phyloP scores from a whole-genome alignment of 805 yeast species.

The Kluyveromyces siamensis region DNA sequence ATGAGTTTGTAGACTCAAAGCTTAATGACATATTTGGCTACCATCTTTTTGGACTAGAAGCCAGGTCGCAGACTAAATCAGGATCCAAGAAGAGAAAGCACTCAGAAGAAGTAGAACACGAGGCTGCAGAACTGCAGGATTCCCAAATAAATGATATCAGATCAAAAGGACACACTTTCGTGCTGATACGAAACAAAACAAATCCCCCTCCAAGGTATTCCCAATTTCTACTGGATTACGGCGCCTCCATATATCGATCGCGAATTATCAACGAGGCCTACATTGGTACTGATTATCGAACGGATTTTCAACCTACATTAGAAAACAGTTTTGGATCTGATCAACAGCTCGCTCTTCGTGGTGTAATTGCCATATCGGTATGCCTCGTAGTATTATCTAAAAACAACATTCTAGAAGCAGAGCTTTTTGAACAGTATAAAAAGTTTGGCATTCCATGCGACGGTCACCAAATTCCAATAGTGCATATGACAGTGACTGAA shows the following conservation, averaged over 20 bases:
- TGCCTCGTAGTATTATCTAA: constrained; percentile 20
- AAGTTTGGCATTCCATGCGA: constrained; percentile 23
- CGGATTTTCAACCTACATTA: constrained; percentile 7
- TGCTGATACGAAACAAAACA: constrained; percentile 13
- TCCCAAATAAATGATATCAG: not conserved
- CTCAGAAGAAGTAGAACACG: not conserved
- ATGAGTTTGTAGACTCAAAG: constrained; percentile 11
- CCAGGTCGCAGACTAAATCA: constrained; percentile 3
- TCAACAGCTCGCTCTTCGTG: constrained; percentile 16
- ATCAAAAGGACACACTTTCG: constrained; percentile 15
- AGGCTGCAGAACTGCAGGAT: not conserved
- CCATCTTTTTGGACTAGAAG: constrained; percentile 13
- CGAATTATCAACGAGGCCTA: constrained; percentile 13
- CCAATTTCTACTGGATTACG: constrained; percentile 11
- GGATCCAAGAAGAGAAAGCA: not conserved
- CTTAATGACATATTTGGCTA: constrained; percentile 23
- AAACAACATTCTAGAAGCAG: constrained; percentile 21
- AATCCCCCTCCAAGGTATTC: constrained; percentile 7
- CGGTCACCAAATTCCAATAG: constrained; percentile 19
- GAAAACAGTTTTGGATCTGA: constrained; percentile 13
- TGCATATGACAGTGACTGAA: constrained; percentile 16
- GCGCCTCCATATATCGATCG: constrained; percentile 8
- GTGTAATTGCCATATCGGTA: constrained; percentile 14
- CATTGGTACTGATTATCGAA: constrained; percentile 12
- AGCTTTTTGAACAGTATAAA: constrained; percentile 11